Percentiles rank a stretch among this genome's conserved stretches.
phyloP scores from a whole-genome alignment of 1,284 basidiomycete species.

The Boletus semigastroideus region DNA sequence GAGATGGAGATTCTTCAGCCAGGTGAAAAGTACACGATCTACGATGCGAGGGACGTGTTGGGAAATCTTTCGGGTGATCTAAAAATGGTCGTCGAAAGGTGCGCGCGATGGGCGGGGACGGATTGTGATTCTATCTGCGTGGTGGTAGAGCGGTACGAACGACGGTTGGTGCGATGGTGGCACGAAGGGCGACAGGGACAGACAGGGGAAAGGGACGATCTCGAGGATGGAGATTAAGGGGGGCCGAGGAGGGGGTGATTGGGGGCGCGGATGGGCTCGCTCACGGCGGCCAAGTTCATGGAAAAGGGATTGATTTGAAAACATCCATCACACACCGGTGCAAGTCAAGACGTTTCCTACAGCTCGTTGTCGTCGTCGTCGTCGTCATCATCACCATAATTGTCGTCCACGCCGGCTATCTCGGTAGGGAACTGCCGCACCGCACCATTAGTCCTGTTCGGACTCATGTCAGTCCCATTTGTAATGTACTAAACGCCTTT shows the following conservation, averaged over 20 bases:
- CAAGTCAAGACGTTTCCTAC: neutral
- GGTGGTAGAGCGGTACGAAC: slow-evolving; percentile 61
- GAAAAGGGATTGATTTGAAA: neutral
- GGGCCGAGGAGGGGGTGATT: slow-evolving; percentile 3
- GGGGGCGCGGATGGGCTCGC: slow-evolving; percentile 1
- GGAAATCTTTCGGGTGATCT: slow-evolving; percentile 56
- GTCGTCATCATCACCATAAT: neutral
- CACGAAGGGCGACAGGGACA: slow-evolving; percentile 22
- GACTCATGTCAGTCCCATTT: slow-evolving; percentile 33
- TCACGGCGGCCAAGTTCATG: neutral
- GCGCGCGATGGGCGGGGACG: slow-evolving; percentile 53
- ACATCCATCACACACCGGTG: slow-evolving; percentile 12
- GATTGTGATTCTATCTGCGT: slow-evolving; percentile 45
- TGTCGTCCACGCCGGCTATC: slow-evolving; percentile 13
- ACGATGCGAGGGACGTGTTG: slow-evolving; percentile 54
- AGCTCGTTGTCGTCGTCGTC: neutral
- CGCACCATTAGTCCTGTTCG: slow-evolving; percentile 7
- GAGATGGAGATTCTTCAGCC: slow-evolving; percentile 38
- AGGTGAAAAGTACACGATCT: slow-evolving; percentile 59
- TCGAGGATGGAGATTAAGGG: slow-evolving; percentile 14
- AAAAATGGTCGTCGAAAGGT: slow-evolving; percentile 46
- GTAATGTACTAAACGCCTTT: slow-evolving; percentile 31
- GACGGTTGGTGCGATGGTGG: slow-evolving; percentile 54
- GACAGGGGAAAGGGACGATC: neutral
- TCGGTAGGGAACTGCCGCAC: slow-evolving; percentile 28